Evolutionary conservation across 2,329 filamentous ascomycete genomes (phyloP).

Genomic region (Fusarium sp.): DNA sequence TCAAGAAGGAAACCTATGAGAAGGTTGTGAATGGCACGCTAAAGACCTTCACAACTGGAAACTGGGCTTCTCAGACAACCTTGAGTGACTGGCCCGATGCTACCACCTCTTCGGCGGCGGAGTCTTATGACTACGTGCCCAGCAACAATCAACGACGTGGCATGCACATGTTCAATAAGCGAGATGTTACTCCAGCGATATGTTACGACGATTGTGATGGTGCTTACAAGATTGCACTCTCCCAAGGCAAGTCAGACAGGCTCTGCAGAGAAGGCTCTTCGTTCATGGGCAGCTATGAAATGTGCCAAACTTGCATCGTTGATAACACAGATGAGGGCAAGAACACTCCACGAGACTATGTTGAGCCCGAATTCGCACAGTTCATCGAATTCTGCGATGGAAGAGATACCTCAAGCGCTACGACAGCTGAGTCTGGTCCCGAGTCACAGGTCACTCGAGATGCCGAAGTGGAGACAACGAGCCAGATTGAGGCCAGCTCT

Average conservation of each 20-base stretch:
- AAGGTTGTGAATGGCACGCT: constrained; percentile 49
- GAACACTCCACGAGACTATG: constrained; percentile 46
- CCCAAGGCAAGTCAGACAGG: constrained; percentile 55
- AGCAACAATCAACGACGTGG: constrained; percentile 30
- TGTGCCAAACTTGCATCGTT: constrained; percentile 57
- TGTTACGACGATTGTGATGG: constrained; percentile 66
- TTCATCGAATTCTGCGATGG: constrained; percentile 58
- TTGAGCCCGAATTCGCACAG: constrained; percentile 53
- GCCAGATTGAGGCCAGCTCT: constrained; percentile 40
- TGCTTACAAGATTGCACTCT: constrained; percentile 56
- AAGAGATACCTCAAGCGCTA: constrained; percentile 28
- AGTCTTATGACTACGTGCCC: constrained; percentile 10
- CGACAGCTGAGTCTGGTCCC: constrained; percentile 18
- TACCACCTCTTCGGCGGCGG: constrained; percentile 20
- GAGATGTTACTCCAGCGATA: constrained; percentile 54
- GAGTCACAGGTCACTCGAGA: constrained; percentile 41
- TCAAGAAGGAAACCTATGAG: constrained; percentile 55
- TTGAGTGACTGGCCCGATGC: constrained; percentile 50
- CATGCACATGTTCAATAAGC: constrained; percentile 49
- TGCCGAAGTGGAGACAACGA: constrained; percentile 38
- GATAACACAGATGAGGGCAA: constrained; percentile 40
- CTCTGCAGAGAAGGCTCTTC: constrained; percentile 57
- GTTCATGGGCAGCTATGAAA: constrained; percentile 50
- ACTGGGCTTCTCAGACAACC: constrained; percentile 62
- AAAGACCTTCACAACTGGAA: constrained; percentile 61